These are phyloP conservation scores for Sporormia fimetaria DNA, from an alignment of 495 filamentous ascomycete genomes.

Conservation along the genomic window DNA sequence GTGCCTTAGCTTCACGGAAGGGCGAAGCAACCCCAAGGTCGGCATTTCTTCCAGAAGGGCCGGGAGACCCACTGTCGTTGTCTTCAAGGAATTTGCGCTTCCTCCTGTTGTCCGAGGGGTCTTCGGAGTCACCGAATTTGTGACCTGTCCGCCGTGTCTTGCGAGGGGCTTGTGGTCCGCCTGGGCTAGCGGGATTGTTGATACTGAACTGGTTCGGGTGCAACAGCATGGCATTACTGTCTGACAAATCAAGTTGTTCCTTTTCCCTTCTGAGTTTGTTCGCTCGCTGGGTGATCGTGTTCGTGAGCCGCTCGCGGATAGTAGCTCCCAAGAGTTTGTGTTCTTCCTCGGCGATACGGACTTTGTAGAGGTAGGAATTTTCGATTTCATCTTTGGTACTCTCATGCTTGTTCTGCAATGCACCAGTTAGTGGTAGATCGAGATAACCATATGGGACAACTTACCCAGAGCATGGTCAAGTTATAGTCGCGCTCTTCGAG, in stretches of 20 bases:
- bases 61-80: constrained; percentile 46
- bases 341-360: constrained; percentile 71
- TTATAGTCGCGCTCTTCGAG: constrained; percentile 74
- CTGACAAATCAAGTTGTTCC: constrained; percentile 75
- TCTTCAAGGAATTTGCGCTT: constrained; percentile 66
- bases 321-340: constrained; percentile 64
- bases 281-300: constrained; percentile 67
- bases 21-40: constrained; percentile 41
- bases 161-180: constrained; percentile 66
- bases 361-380: constrained; percentile 47
- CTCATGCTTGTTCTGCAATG: constrained; percentile 34
- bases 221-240: constrained; percentile 75
- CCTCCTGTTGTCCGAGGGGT: constrained; percentile 54
- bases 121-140: constrained; percentile 61
- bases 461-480: constrained; percentile 63
- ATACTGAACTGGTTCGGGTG: constrained; percentile 90
- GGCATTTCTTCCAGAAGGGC: constrained; percentile 39
- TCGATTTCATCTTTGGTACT: constrained; percentile 42
- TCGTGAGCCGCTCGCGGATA: constrained; percentile 72
- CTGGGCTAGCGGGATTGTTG: constrained; percentile 52
- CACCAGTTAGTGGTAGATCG: constrained; percentile 3
- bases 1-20: constrained; percentile 42
- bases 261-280: constrained; percentile 73
- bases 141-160: constrained; percentile 56
- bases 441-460: constrained; percentile 25